Base-by-base conservation (phyloP, 345 rosid species). In the Salix udensis region DNA sequence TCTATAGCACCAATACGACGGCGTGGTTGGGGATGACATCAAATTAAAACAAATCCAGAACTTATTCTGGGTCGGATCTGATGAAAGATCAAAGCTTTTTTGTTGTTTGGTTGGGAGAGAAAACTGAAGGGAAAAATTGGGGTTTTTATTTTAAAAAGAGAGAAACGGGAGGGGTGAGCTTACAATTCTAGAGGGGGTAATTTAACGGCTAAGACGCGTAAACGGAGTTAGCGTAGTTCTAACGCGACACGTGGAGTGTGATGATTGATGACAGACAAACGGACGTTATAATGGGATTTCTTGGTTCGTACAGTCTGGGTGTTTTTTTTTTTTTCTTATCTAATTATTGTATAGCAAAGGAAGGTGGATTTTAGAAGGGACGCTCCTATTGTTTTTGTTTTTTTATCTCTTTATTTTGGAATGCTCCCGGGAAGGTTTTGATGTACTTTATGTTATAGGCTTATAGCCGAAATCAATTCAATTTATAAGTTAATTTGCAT, bases 1-100 rank as follows among this genome's bases (percentile, higher is more conserved):
- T 58, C 96, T 76, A 66, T 95, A 88, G 76, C 98, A 95, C 98
- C 98, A 95, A 81, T 87, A 91, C 34, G 94, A 87, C 60, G 91
- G 58, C 76, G 93, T 78, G 2, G 71, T 75, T 26, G 76, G 70
- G 18, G 88, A 74, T 61, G 97, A 86, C 91, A 91, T 91, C 76
- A 66, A 77, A 50, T 82, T 74, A 71, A 53, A 71, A 72, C 10
- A 0, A 8, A 7, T 7, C 23, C 44, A 21, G 23, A n/a, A 58
- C 11, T 37, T 37, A 7, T 37, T 67, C 37, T 3, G 23, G 21
- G 7, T 18, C 13, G 6, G 70, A 36, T 67, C 24, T 67, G 46
- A 10, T 2, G 24, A 37, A 10, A 19, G 48, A 67, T 21, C 7
- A 12, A 13, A 37, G 62, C 14, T 58, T 58, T 23, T 36, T 9